Percentiles rank a stretch among this genome's conserved stretches.
Conservation (phyloP, 2,329 filamentous ascomycete species). For the Domatiomyces catenatus region DNA sequence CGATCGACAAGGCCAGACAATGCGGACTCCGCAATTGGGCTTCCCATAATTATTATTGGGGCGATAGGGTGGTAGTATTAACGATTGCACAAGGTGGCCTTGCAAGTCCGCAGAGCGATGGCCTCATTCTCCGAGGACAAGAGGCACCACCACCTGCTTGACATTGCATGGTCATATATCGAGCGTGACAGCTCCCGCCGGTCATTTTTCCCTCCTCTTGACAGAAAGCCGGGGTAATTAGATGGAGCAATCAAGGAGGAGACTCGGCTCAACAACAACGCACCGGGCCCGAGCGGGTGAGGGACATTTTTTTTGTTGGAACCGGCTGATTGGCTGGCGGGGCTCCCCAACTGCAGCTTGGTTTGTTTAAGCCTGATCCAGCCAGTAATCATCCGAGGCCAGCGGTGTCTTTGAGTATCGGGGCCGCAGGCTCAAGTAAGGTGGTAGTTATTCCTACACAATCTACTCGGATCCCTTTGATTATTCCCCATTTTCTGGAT, state of each 20-base stretch:
- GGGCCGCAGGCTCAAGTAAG: not conserved
- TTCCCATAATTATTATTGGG: not conserved
- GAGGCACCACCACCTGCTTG: too few species aligned
- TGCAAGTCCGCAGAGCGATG: not conserved
- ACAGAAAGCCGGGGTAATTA: not conserved
- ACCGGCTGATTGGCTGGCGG: not conserved
- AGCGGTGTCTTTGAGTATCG: not conserved
- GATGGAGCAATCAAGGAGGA: not conserved
- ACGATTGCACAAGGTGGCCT: not conserved
- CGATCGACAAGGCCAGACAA: not conserved
- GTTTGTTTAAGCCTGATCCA: not conserved
- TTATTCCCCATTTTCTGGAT: not conserved
- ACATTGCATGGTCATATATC: not conserved
- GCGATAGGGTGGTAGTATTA: not conserved
- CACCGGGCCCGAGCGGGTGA: not conserved
- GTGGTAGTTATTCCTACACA: not conserved
- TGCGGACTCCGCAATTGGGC: not conserved
- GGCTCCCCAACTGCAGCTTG: not conserved
- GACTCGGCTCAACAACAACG: constrained; percentile 2
- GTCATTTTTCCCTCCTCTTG: not conserved
- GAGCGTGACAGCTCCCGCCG: not conserved
- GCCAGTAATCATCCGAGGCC: not conserved
- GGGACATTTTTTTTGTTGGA: constrained; percentile 4
- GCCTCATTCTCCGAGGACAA: not conserved
- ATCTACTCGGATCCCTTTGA: not conserved